These are phyloP conservation scores for Avicennia marina DNA, from an alignment of 257 asterid genomes.

Conservation along the genomic window DNA sequence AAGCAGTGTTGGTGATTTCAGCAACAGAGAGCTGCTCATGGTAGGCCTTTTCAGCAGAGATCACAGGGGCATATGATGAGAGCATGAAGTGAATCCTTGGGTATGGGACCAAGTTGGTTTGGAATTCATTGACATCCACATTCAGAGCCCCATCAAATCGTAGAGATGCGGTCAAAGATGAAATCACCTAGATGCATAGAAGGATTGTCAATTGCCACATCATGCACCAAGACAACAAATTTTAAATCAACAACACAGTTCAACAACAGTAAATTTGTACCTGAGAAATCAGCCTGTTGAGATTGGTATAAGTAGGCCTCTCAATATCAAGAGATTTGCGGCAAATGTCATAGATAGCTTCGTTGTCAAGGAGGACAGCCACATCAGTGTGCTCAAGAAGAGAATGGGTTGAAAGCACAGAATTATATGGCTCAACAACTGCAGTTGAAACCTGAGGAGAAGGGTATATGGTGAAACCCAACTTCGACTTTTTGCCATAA, in stretches of 20 bases:
- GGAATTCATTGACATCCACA: conserved; percentile 94
- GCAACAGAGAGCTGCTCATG: conserved; percentile 96
- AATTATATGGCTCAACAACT: conserved; percentile 93
- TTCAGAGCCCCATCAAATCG: conserved; percentile 92
- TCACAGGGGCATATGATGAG: conserved; percentile 94
- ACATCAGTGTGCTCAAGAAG: conserved; percentile 95
- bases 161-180: conserved; percentile 85
- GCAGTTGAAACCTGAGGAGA: conserved; percentile 97
- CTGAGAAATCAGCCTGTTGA: conserved; percentile 93
- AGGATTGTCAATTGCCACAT: not conserved
- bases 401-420: conserved; percentile 93
- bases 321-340: conserved; percentile 92
- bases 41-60: conserved; percentile 91
- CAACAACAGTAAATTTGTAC: conserved; percentile 20
- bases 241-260: not conserved
- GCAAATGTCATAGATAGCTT: conserved; percentile 91
- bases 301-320: conserved; percentile 90
- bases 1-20: conserved; percentile 91
- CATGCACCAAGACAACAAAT: too few relatives aligned
- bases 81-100: conserved; percentile 98
- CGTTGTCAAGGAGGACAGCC: conserved; percentile 83
- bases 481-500: conserved; percentile 80
- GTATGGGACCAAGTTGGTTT: conserved; percentile 92
- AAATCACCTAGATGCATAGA: conserved; percentile 50
- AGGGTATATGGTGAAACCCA: conserved; percentile 88